phyloP scores from a whole-genome alignment of 1,139 yeast species.

The Blastobotrys capitulatus region DNA sequence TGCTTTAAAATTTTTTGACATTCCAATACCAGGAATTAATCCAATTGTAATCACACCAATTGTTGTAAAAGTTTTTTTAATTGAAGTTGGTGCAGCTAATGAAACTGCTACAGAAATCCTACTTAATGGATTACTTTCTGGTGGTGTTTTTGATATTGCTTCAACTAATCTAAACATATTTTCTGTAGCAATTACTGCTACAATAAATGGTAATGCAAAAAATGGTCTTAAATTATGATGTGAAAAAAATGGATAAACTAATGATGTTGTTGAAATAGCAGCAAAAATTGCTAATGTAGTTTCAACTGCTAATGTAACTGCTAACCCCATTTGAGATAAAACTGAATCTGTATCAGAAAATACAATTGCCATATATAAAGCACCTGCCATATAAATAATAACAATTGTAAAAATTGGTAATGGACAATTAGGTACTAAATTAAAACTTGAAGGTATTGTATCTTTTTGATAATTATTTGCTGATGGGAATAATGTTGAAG shows the following conservation, averaged over 20 bases:
- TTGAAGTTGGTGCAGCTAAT: slow-evolving; percentile 35
- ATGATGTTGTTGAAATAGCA: slow-evolving; percentile 47
- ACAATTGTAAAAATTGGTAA: slow-evolving; percentile 11
- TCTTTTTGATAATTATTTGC: neutral
- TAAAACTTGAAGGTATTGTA: slow-evolving; percentile 8
- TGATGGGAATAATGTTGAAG: slow-evolving; percentile 5
- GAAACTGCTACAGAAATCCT: slow-evolving; percentile 36
- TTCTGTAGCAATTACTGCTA: slow-evolving; percentile 41
- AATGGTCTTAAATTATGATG: slow-evolving; percentile 22
- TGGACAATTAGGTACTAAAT: slow-evolving; percentile 20
- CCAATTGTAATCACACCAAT: slow-evolving; percentile 25
- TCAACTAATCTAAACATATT: slow-evolving; percentile 42
- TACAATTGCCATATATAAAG: slow-evolving; percentile 40
- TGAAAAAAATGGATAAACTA: slow-evolving; percentile 30
- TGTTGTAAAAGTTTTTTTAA: slow-evolving; percentile 30
- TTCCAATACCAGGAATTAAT: slow-evolving; percentile 14
- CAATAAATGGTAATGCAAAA: slow-evolving; percentile 37
- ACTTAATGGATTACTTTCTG: slow-evolving; percentile 38
- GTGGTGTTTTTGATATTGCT: slow-evolving; percentile 39
- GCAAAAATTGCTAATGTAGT: slow-evolving; percentile 43
- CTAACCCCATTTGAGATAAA: slow-evolving; percentile 54
- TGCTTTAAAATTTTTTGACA: slow-evolving; percentile 34
- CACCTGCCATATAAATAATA: slow-evolving; percentile 31
- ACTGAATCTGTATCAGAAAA: slow-evolving; percentile 50
- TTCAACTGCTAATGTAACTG: slow-evolving; percentile 57